Evolutionary conservation across 2,329 filamentous ascomycete species (phyloP).

Genomic region (Colletotrichum truncatum): DNA sequence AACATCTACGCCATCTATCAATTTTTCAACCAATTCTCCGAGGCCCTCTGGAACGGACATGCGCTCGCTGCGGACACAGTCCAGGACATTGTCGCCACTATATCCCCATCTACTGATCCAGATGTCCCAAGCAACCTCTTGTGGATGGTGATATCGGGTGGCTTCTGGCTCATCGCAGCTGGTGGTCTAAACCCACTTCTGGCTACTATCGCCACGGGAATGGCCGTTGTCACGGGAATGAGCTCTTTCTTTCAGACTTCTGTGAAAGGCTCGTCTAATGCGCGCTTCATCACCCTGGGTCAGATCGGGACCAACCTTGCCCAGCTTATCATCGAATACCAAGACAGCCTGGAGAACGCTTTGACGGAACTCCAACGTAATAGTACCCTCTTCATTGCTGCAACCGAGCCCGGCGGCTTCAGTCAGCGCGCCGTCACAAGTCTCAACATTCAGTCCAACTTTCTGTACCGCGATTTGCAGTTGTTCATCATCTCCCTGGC

Average conservation of each 20-base stretch:
- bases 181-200: conserved; percentile 29
- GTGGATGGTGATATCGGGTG: conserved; percentile 33
- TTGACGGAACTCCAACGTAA: conserved; percentile 33
- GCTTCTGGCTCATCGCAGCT: conserved; percentile 28
- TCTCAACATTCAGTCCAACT: conserved; percentile 34
- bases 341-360: conserved; percentile 30
- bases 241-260: conserved; percentile 22
- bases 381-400: conserved; percentile 32
- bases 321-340: conserved; percentile 37
- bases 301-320: conserved; percentile 35
- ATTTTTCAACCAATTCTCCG: conserved; percentile 40
- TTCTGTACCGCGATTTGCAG: conserved; percentile 35
- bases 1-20: conserved; percentile 39
- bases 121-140: conserved; percentile 31
- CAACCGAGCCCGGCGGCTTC: conserved; percentile 34
- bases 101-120: conserved; percentile 35
- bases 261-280: conserved; percentile 28
- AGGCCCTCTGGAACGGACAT: conserved; percentile 36
- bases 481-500: conserved; percentile 34
- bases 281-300: conserved; percentile 37
- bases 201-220: conserved; percentile 19
- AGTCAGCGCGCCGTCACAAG: conserved; percentile 36
- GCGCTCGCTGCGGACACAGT: conserved; percentile 36
- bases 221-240: conserved; percentile 21
- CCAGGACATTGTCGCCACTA: conserved; percentile 36